A percentile compares a stretch with the other conserved stretches of the same genome.
Conservation (phyloP, 805 yeast species). For the Clavispora asparagi region DNA sequence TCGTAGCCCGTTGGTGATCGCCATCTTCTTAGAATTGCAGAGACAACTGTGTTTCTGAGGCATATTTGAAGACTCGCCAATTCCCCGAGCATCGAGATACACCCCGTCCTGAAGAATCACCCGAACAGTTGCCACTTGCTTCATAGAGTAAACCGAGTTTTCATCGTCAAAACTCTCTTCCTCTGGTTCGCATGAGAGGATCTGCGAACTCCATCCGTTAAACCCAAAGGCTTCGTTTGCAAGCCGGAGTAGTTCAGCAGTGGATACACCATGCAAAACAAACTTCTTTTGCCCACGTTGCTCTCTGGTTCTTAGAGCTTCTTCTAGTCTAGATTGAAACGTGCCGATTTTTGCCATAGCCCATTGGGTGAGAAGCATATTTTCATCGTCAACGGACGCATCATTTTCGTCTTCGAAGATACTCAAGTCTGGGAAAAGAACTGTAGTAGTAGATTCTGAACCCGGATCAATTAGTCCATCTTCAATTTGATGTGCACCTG, state of each 20-base stretch:
- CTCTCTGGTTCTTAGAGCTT: conserved; percentile 17
- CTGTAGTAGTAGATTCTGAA: conserved; percentile 1
- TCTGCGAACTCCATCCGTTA: conserved; percentile 52
- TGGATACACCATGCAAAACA: conserved; percentile 4
- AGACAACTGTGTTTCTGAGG: conserved; percentile 31
- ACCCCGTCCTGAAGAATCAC: conserved; percentile 44
- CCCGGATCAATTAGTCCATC: neutral
- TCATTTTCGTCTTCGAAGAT: conserved; percentile 5
- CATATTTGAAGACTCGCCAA: conserved; percentile 29
- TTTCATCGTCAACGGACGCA: neutral
- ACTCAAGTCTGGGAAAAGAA: conserved; percentile 21
- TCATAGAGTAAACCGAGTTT: conserved; percentile 17
- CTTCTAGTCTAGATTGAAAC: conserved; percentile 44
- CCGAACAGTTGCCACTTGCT: conserved; percentile 25
- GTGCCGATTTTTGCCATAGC: conserved; percentile 43
- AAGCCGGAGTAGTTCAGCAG: conserved; percentile 19
- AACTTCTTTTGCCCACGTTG: conserved; percentile 2
- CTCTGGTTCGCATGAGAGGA: conserved; percentile 21
- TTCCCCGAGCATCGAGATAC: conserved; percentile 30
- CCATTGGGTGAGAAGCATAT: conserved; percentile 28
- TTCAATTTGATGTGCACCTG: neutral
- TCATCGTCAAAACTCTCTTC: conserved; percentile 18
- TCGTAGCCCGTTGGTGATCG: conserved; percentile 42
- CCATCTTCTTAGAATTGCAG: conserved; percentile 42
- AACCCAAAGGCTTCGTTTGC: conserved; percentile 53